Percentiles rank a stretch among this genome's conserved stretches.
Evolutionary conservation across 2,329 filamentous ascomycete genomes (phyloP).

Genomic region (Macrophomina pseudophaseolina): DNA sequence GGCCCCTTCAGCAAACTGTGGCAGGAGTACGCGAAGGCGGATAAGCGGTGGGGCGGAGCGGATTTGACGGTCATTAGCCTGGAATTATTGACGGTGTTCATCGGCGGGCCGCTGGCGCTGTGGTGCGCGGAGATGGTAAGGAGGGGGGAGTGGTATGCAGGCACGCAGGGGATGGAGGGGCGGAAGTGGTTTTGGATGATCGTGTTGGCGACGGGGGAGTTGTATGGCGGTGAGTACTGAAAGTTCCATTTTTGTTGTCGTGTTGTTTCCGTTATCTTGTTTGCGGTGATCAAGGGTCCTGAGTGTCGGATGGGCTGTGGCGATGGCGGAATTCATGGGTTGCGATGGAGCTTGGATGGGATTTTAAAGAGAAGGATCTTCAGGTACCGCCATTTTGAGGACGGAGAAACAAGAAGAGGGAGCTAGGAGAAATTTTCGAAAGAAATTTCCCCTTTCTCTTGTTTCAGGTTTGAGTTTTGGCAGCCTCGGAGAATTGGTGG

Average conservation of each 20-base stretch:
- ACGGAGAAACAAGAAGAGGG: not conserved
- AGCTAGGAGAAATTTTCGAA: not conserved
- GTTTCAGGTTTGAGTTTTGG: not conserved
- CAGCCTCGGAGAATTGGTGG: conserved; percentile 24
- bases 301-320: no score
- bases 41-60: conserved; percentile 63
- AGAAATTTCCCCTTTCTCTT: not conserved
- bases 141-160: conserved; percentile 37
- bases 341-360: not conserved
- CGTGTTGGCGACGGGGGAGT: conserved; percentile 65
- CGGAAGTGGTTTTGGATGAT: conserved; percentile 59
- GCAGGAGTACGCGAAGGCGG: conserved; percentile 71
- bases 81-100: conserved; percentile 65
- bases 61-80: conserved; percentile 64
- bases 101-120: conserved; percentile 62
- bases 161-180: conserved; percentile 40
- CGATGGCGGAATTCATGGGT: no score
- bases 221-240: conserved; percentile 60
- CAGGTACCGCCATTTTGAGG: not conserved
- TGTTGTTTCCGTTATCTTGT: no score
- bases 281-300: no score
- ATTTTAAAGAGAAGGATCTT: not conserved
- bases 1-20: conserved; percentile 61
- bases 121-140: conserved; percentile 62
- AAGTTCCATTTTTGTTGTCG: not conserved